Evolutionary conservation across 2,329 filamentous ascomycete genomes (phyloP).

Genomic region (Chaetoscypha palmicola): DNA sequence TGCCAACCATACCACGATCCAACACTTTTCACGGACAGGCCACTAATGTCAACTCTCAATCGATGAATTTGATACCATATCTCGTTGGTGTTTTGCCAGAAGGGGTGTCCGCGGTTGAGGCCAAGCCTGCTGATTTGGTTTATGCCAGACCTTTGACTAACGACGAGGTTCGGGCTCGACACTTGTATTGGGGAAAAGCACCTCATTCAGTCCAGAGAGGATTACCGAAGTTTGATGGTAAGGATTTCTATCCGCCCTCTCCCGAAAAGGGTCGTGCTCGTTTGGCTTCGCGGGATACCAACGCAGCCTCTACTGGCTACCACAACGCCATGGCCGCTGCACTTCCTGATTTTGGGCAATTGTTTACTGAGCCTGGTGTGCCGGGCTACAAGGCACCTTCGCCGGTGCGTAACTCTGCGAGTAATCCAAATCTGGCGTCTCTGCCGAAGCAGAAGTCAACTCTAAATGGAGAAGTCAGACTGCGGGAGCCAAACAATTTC

Average conservation of each 20-base stretch:
- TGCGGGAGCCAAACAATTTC: not conserved
- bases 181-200: conserved; percentile 54
- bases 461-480: not conserved
- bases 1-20: conserved; percentile 12
- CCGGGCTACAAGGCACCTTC: conserved; percentile 8
- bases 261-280: conserved; percentile 36
- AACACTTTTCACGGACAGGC: conserved; percentile 16
- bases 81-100: conserved; percentile 46
- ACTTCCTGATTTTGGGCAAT: conserved; percentile 7
- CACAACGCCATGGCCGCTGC: not conserved
- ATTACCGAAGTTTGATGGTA: conserved; percentile 58
- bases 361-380: conserved; percentile 14
- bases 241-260: conserved; percentile 55
- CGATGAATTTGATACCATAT: conserved; percentile 38
- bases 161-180: conserved; percentile 51
- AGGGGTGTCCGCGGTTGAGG: conserved; percentile 37
- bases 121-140: conserved; percentile 41
- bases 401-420: not conserved
- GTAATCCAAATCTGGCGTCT: not conserved
- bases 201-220: conserved; percentile 42
- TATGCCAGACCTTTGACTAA: conserved; percentile 52
- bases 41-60: conserved; percentile 1
- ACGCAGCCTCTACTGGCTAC: not conserved
- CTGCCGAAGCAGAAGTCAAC: not conserved
- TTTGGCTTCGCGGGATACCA: not conserved